Evolutionary conservation across 139 green algal genomes (phyloP).

Genomic region (Chlamydomonas eustigma): DNA sequence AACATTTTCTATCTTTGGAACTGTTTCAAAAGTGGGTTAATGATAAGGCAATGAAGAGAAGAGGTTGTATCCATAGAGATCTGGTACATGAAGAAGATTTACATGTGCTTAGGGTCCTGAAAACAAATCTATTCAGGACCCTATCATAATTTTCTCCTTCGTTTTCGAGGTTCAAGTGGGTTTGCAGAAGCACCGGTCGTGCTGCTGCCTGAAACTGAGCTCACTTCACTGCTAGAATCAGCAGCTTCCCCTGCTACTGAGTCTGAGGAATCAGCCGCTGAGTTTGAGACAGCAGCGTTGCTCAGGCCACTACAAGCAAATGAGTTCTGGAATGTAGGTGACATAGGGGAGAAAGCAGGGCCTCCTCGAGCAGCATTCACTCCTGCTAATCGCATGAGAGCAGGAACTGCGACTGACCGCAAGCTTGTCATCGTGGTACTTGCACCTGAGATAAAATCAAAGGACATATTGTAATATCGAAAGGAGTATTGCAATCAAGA

Average conservation of each 20-base stretch:
- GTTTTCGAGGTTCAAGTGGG: constrained; percentile 8
- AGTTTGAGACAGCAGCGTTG: not conserved
- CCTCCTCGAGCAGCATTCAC: not conserved
- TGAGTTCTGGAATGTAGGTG: constrained; percentile 36
- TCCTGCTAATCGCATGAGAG: not conserved
- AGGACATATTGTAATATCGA: not conserved
- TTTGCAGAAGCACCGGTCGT: not conserved
- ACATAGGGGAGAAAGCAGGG: not conserved
- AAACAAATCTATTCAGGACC: no score
- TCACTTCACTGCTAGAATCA: not conserved
- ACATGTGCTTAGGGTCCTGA: no score
- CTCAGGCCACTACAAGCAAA: not conserved
- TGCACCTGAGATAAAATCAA: not conserved
- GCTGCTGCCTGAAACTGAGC: not conserved
- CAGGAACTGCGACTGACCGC: not conserved
- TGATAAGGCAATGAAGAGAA: no score
- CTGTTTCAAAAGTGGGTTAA: no score
- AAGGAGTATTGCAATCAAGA: not conserved
- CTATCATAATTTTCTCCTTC: constrained; percentile 8
- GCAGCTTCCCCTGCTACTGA: not conserved
- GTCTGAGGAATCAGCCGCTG: not conserved
- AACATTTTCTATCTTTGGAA: no score
- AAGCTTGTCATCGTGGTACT: not conserved
- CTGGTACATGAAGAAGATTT: no score
- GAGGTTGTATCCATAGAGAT: no score